Percentiles rank a stretch among this genome's conserved stretches.
Conservation (phyloP, 2,329 filamentous ascomycete genomes). For the Alternaria burnsii region DNA sequence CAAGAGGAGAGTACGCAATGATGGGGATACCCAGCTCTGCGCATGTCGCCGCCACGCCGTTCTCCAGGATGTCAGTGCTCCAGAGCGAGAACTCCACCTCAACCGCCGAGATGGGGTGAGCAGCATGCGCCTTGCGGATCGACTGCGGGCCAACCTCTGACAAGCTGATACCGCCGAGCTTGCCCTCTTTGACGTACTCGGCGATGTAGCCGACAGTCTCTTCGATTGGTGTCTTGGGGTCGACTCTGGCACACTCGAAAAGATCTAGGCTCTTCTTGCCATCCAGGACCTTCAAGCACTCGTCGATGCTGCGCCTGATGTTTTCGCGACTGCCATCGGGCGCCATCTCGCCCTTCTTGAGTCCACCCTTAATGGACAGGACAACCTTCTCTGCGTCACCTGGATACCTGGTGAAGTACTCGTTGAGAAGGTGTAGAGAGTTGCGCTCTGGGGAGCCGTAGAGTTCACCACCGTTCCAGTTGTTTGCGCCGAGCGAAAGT, state of each 20-base stretch:
- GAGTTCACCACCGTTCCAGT: slow-evolving; percentile 61
- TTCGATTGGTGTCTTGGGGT: slow-evolving; percentile 56
- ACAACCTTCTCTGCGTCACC: slow-evolving; percentile 61
- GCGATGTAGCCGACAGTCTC: slow-evolving; percentile 54
- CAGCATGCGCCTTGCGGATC: slow-evolving; percentile 59
- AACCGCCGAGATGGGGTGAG: slow-evolving; percentile 65
- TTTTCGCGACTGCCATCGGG: slow-evolving; percentile 55
- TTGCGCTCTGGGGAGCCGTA: slow-evolving; percentile 59
- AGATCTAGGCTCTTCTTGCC: slow-evolving; percentile 59
- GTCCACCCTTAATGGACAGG: slow-evolving; percentile 61
- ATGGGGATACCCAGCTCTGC: slow-evolving; percentile 72
- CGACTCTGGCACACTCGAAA: slow-evolving; percentile 58
- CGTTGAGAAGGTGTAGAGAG: slow-evolving; percentile 58
- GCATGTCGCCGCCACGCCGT: slow-evolving; percentile 65
- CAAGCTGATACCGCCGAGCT: slow-evolving; percentile 58
- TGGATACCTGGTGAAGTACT: slow-evolving; percentile 62
- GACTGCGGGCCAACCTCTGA: slow-evolving; percentile 57
- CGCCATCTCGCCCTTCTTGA: slow-evolving; percentile 43
- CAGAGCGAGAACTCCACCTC: slow-evolving; percentile 69
- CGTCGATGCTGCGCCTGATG: slow-evolving; percentile 55
- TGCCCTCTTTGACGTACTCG: slow-evolving; percentile 51
- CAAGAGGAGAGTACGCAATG: slow-evolving; percentile 74
- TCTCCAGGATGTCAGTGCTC: slow-evolving; percentile 64
- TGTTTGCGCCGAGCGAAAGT: slow-evolving; percentile 53
- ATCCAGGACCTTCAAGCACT: slow-evolving; percentile 56